Evolutionary conservation across 2,329 filamentous ascomycete genomes (phyloP).

Genomic region (Fusarium cyanostomum): DNA sequence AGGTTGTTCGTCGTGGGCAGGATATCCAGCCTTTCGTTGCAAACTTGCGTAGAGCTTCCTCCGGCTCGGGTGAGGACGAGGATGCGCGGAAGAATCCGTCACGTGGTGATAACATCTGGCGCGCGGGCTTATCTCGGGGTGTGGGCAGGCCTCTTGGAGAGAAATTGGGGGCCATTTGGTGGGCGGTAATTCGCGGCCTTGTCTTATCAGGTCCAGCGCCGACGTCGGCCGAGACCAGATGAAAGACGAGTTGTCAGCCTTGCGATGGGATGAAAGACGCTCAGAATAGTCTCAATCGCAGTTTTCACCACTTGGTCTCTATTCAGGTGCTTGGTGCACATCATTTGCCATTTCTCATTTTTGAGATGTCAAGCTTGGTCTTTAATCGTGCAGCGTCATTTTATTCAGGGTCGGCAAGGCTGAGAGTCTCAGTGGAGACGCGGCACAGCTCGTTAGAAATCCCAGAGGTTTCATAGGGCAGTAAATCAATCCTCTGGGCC

Average conservation of each 20-base stretch:
- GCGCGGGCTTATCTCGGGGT: conserved; percentile 35
- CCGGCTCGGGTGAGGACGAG: conserved; percentile 50
- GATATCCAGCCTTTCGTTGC: conserved; percentile 43
- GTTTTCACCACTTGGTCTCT: too few species aligned
- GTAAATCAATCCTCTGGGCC: conserved; percentile 25
- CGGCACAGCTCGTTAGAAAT: conserved; percentile 30
- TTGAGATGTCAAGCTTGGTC: too few species aligned
- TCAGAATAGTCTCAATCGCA: not conserved
- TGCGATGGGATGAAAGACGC: not conserved
- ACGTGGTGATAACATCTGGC: conserved; percentile 49
- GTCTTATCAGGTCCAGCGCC: conserved; percentile 20
- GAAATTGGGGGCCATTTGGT: conserved; percentile 7
- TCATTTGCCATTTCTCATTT: too few species aligned
- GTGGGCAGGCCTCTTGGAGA: conserved; percentile 11
- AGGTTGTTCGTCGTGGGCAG: conserved; percentile 30
- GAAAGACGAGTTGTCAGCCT: not conserved
- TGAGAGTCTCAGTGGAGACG: conserved; percentile 18
- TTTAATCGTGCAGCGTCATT: not conserved
- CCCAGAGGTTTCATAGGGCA: conserved; percentile 34
- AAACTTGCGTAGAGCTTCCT: conserved; percentile 51
- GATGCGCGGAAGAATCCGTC: conserved; percentile 46
- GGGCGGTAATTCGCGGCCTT: conserved; percentile 25
- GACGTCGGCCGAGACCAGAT: conserved; percentile 27
- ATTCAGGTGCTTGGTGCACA: too few species aligned
- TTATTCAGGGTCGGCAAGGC: not conserved